A percentile compares a stretch with the other conserved stretches of the same genome.
Evolutionary conservation across 176 grass and related monocot species (phyloP).

Genomic region (Oryza brachyantha): DNA sequence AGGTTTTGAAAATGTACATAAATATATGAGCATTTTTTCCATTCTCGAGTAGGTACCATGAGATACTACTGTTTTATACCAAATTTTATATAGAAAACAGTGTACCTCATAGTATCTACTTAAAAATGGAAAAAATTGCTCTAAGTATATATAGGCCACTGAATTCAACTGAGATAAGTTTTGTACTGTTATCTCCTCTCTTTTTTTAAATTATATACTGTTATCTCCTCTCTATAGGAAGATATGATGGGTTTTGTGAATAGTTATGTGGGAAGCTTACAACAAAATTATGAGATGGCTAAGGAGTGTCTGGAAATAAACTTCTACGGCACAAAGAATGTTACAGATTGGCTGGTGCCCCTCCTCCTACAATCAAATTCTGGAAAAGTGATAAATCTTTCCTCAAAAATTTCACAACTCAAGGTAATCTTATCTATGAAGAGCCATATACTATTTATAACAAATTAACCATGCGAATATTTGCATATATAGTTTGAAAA

Average conservation of each 20-base stretch:
- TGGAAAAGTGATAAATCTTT: conserved; percentile 49
- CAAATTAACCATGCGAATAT: not conserved
- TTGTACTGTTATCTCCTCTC: not conserved
- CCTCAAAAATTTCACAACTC: conserved; percentile 33
- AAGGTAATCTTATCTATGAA: conserved; percentile 17
- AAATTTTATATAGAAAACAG: too few relatives aligned
- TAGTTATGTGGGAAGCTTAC: conserved; percentile 13
- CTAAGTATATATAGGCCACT: not conserved
- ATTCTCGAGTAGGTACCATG: too few relatives aligned
- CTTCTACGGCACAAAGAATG: conserved; percentile 43
- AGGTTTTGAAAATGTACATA: not conserved
- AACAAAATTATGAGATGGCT: conserved; percentile 45
- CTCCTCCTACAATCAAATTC: conserved; percentile 44
- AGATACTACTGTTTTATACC: too few relatives aligned
- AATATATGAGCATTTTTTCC: too few relatives aligned
- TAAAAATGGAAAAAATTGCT: too few relatives aligned
- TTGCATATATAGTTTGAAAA: not conserved
- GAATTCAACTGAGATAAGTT: not conserved
- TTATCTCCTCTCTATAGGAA: not conserved
- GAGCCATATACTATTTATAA: not conserved
- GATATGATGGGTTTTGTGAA: not conserved
- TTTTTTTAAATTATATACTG: not conserved
- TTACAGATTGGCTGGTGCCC: conserved; percentile 42
- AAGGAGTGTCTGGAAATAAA: conserved; percentile 50
- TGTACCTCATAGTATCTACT: too few relatives aligned